A percentile compares a stretch with the other conserved stretches of the same genome.
phyloP scores from a whole-genome alignment of 768 basidiomycete genomes.

The Paxillus involutus region DNA sequence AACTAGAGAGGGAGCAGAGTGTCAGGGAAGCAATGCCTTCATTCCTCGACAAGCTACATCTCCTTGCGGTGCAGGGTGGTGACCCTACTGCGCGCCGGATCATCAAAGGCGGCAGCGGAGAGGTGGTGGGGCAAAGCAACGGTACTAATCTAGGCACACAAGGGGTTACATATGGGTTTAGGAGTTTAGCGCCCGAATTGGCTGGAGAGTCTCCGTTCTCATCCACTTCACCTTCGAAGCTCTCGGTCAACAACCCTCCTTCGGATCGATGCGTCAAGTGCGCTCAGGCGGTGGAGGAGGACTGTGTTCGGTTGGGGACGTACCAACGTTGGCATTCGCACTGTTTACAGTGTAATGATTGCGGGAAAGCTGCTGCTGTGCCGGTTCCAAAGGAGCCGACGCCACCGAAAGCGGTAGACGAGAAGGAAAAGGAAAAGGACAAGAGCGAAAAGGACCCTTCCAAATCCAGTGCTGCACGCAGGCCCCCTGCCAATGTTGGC shows the following conservation, averaged over 20 bases:
- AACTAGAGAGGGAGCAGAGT: constrained; percentile 88
- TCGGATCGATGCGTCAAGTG: constrained; percentile 93
- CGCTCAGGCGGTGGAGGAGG: constrained; percentile 90
- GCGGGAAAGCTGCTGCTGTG: constrained; percentile 74
- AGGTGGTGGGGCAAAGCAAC: constrained; percentile 39
- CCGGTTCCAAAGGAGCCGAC: constrained; percentile 55
- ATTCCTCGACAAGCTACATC: constrained; percentile 91
- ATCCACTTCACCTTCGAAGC: constrained; percentile 39
- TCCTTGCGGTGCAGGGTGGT: constrained; percentile 83
- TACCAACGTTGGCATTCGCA: constrained; percentile 96
- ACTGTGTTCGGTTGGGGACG: constrained; percentile 93
- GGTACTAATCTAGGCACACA: constrained; percentile 73
- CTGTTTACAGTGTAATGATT: constrained; percentile 83
- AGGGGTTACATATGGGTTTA: constrained; percentile 89
- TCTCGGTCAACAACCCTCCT: constrained; percentile 68
- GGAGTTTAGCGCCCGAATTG: constrained; percentile 86
- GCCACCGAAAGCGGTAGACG: constrained; percentile 51
- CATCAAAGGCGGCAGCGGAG: constrained; percentile 74
- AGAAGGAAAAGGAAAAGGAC: constrained; percentile 43
- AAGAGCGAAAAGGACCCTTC: constrained; percentile 45
- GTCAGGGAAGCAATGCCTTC: constrained; percentile 81
- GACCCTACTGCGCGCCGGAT: constrained; percentile 76
- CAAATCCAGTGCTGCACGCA: constrained; percentile 62
- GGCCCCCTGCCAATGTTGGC: constrained; percentile 79
- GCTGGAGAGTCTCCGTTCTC: constrained; percentile 86